A percentile compares a stretch with the other conserved stretches of the same genome.
Conservation (phyloP, 805 yeast species). For the Osmozyma mogii region DNA sequence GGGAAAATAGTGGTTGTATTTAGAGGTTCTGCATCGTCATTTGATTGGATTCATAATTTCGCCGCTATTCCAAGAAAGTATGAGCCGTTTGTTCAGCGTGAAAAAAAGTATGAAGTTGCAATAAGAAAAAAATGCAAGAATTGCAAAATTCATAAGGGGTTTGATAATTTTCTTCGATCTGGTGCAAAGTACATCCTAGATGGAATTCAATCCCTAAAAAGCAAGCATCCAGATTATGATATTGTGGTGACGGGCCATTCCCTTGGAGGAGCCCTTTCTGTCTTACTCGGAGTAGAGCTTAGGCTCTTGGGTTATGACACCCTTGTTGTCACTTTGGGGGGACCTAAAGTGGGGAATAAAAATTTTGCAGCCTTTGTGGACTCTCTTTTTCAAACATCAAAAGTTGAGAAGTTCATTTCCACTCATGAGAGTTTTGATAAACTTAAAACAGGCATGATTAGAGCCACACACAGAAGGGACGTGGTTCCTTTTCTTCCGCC, state of each 20-base stretch:
- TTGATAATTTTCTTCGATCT: slow-evolving; percentile 38
- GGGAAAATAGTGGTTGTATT: slow-evolving; percentile 43
- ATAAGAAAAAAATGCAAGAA: slow-evolving; percentile 30
- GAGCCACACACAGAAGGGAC: background rate
- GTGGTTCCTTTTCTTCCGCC: background rate
- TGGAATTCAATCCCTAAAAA: slow-evolving; percentile 22
- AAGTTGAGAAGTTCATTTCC: slow-evolving; percentile 14
- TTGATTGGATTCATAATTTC: slow-evolving; percentile 60
- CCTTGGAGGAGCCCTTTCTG: slow-evolving; percentile 65
- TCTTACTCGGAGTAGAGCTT: slow-evolving; percentile 56
- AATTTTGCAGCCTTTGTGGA: slow-evolving; percentile 47
- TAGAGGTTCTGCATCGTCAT: slow-evolving; percentile 55
- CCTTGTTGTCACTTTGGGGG: slow-evolving; percentile 50
- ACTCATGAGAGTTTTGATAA: background rate
- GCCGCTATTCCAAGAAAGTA: slow-evolving; percentile 40
- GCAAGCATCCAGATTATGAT: slow-evolving; percentile 38
- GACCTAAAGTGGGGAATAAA: slow-evolving; percentile 57
- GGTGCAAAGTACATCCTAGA: slow-evolving; percentile 24
- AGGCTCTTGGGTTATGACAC: slow-evolving; percentile 46
- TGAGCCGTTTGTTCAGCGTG: slow-evolving; percentile 31
- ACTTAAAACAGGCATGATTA: background rate
- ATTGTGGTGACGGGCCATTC: slow-evolving; percentile 66
- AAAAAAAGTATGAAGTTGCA: slow-evolving; percentile 1
- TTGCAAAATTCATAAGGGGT: slow-evolving; percentile 62
- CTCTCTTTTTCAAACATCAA: slow-evolving; percentile 32